phyloP scores from a whole-genome alignment of 306 rosid species.

The Quercus aquifolioides region DNA sequence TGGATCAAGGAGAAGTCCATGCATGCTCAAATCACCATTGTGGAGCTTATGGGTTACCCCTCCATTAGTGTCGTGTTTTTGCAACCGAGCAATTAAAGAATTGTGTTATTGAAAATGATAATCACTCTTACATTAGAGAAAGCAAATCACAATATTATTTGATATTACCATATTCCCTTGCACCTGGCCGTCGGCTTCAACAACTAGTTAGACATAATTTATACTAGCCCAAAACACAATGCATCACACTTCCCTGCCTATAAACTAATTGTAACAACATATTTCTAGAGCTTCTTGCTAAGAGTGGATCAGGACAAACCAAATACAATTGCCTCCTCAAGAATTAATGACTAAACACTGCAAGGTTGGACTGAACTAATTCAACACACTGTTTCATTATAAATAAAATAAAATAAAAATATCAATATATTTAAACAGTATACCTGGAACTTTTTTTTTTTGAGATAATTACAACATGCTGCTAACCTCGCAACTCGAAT shows the following conservation, averaged over 20 bases:
- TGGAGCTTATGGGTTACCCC: conserved; percentile 25
- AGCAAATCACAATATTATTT: neutral
- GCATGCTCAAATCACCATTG: conserved; percentile 55
- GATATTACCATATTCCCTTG: no score
- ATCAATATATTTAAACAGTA: no score
- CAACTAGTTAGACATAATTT: no score
- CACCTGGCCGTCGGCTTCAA: neutral
- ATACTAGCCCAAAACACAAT: neutral
- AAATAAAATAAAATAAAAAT: no score
- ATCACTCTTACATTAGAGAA: neutral
- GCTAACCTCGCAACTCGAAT: no score
- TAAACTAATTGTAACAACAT: neutral
- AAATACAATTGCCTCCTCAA: neutral
- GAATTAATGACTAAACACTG: no score
- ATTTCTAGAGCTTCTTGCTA: neutral
- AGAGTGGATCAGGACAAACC: neutral
- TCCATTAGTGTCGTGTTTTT: conserved; percentile 40
- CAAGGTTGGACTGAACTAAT: neutral
- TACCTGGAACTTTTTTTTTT: no score
- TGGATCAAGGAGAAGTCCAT: conserved; percentile 62
- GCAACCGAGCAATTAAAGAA: neutral
- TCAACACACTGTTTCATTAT: no score
- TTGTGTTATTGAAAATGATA: neutral
- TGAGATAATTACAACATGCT: no score
- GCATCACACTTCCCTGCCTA: neutral